Percentiles rank a stretch among this genome's conserved stretches.
phyloP scores from a whole-genome alignment of 495 filamentous ascomycete species.

The Talaromyces ruber region DNA sequence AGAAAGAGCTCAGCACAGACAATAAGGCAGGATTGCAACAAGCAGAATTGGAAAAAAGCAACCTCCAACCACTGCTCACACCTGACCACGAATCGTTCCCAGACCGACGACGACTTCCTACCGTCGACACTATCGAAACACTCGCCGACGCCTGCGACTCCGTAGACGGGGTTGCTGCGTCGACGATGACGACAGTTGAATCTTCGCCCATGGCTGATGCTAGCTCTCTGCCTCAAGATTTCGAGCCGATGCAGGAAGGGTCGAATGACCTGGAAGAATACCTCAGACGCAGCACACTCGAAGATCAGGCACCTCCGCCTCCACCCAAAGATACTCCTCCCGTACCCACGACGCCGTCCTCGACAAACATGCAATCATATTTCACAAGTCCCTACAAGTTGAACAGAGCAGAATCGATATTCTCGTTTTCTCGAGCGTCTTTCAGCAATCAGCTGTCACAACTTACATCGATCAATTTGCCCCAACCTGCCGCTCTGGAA shows the following conservation, averaged over 20 bases:
- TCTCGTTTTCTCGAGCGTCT: constrained; percentile 79
- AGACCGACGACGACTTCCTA: not conserved
- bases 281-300: constrained; percentile 31
- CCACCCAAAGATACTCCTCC: constrained; percentile 36
- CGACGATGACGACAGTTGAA: constrained; percentile 28
- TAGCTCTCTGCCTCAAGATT: not conserved
- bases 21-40: constrained; percentile 3
- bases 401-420: constrained; percentile 68
- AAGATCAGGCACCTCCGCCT: constrained; percentile 22
- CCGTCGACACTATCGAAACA: not conserved
- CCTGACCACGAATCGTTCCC: not conserved
- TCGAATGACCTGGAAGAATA: constrained; percentile 39
- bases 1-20: constrained; percentile 14
- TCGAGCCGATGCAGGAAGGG: not conserved
- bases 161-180: constrained; percentile 7
- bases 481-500: constrained; percentile 70
- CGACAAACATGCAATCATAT: constrained; percentile 38
- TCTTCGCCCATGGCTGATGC: constrained; percentile 14
- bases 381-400: constrained; percentile 36
- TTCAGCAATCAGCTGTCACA: constrained; percentile 88
- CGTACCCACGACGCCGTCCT: constrained; percentile 26
- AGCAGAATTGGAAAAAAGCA: constrained; percentile 12
- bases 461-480: constrained; percentile 75
- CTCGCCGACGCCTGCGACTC: not conserved
- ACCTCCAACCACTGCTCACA: not conserved